Evolutionary conservation across 306 rosid genomes (phyloP), one percentile per base, ranked within the genome.

Genomic region (Boehmeria nivea): DNA sequence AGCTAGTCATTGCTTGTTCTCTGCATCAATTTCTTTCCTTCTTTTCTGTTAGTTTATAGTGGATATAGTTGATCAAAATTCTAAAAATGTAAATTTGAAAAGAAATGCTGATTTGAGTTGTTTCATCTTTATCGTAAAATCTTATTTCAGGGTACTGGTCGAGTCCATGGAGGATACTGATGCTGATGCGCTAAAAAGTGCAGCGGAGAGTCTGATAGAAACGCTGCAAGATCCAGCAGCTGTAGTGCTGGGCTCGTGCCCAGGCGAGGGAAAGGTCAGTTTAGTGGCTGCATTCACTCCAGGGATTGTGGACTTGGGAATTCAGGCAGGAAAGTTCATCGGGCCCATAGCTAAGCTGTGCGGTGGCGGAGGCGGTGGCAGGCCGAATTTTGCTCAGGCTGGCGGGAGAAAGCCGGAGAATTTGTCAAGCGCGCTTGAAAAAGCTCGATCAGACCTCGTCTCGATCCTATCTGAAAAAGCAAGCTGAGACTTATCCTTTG

Each of bases 291-390:
- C 94, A 17, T 91, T 91, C 78, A 74, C 87, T 55, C 84, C 94
- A 16, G 77, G 87, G 44, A 77, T 91, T 51, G 83, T 87, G 36
- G 67, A 76, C 58, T 67, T 74, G 46, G 96, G 96, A 68, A 53
- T 87, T 52, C 96, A 82, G 66, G 96, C 96, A 36, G 96, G 98
- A 59, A 91, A 84, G 67, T 91, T 91, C 66, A 87, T 91, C 52
- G 94, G 96, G 31, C 76, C 83, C 17, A 78, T 91, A 66, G 96
- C 98, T 66, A 87, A 82, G 71, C 59, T 91, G 72, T 87, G 98
- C 38, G 89, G 98, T 2, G 98, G 98, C 1, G 98, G 98, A 17
- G 98, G 96, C 13, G 95, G 98, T 3, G 98, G 98, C 61, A 76
- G 98, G 75, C 96, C 94, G 17, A 87, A 87, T 71, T 87, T 91